Base-by-base conservation (phyloP, 345 rosid species). In the Aegle marmelos region DNA sequence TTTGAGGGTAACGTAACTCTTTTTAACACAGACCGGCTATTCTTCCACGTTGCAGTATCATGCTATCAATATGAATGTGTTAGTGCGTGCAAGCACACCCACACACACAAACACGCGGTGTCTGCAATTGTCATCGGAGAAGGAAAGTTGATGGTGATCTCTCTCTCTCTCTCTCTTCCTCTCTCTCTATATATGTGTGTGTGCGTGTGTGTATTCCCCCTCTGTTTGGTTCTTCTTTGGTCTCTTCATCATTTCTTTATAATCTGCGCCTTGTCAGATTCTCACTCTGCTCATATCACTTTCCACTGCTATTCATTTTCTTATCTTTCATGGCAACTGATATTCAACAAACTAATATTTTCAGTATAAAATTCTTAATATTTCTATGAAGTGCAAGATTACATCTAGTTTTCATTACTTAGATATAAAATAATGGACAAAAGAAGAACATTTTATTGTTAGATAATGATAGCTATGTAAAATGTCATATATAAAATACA, bases 191-290 rank as follows among this genome's bases (percentile, higher is more conserved):
- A 33, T 33, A 33, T 36, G 33, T 31, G 33, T 31, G 33, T 31
- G 33, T 5, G 34, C 4, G 34, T 33, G 34, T 33, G 34, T 33
- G 34, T 37, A 37, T 37, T 25, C 50, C 48, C 9, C 1, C 41
- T 36, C 10, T 25, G 2, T 65, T 24, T 59, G 0, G 14, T 60
- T 27, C 2, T 28, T 6, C 6, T 28, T 28, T 45, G 50, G 17
- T 25, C 64, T 11, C 27, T n/a, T 2, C 16, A 22, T 33, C 30
- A 4, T 9, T 17, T 36, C 36, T 77, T 9, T 39, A 11, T 14
- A 0, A 13, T 60, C 9, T 78, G 80, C 62, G 80, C 80, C 73
- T 70, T 9, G 75, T 78, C 80, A 78, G 80, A 70, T 13, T 61
- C 7, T 70, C 80, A 78, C 80, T 78, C 75, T 41, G 58, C 37